Evolutionary conservation across 1,284 basidiomycete genomes (phyloP), one percentile per base, ranked within the genome.

Genomic region (Microbotryum scabiosae): DNA sequence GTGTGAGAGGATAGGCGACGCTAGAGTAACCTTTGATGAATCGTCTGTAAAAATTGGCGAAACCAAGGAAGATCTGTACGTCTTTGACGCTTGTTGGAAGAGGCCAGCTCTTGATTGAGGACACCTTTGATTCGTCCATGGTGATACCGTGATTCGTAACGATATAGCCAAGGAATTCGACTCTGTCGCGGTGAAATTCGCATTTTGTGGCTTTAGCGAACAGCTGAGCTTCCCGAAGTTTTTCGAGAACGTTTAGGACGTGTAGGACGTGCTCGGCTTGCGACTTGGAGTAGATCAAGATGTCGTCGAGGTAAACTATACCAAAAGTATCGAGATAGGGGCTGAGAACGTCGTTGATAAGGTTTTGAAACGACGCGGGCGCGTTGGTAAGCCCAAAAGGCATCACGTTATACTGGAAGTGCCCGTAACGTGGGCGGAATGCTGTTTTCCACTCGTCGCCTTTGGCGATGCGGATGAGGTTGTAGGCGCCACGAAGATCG

Each of bases 81-180:
- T 71, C 60, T 36, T 63, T 65, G 32, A 63, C 74, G 60, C 41
- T 60, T 16, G 0, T 51, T 1, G 50, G 61, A 12, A 26, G 49
- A 9, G 51, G 61, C 62, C 56, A 66, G 26, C 72, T 60, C 1
- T 50, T 26, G 52, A 81, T 74, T 1, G 73, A 70, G 3, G 72
- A 28, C 0, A 82, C 60, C 65, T 82, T 82, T 3, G 58, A 64
- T 1, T 71, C 66, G 57, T 78, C 74, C 78, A 82, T 80, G 1
- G 49, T 44, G 16, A 81, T 64, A 16, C 73, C 71, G 4, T 73
- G 61, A 0, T 67, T n/a, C 0, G 54, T 56, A 25, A 82, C 68
- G 36, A 79, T 63, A 59, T 75, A 75, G 0, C 80, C 78, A 0
- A 81, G 71, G 68, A 77, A 82, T 43, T 78, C 73, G 9, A 78